Evolutionary conservation across 2,329 filamentous ascomycete species (phyloP).

Genomic region (Lithohypha guttulata): DNA sequence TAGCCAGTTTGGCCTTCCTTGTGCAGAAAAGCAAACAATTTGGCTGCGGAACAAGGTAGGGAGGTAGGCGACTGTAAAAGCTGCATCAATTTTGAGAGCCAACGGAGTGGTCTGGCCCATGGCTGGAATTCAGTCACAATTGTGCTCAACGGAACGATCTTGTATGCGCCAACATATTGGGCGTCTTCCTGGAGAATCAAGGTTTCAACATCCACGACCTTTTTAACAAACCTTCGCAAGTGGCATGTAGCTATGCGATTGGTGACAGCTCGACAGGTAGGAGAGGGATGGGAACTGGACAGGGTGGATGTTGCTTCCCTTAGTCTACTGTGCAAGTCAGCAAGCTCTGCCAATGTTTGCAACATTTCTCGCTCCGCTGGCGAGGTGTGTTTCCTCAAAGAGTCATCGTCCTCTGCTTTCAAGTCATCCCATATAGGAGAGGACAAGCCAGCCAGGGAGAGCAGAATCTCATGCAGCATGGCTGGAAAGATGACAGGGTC

Average conservation of each 20-base stretch:
- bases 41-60: slow-evolving; percentile 52
- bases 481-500: not conserved
- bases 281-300: slow-evolving; percentile 60
- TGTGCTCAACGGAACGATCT: slow-evolving; percentile 81
- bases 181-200: slow-evolving; percentile 67
- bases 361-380: slow-evolving; percentile 77
- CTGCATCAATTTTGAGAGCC: slow-evolving; percentile 64
- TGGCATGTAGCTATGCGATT: slow-evolving; percentile 65
- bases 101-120: slow-evolving; percentile 76
- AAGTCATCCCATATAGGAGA: slow-evolving; percentile 60
- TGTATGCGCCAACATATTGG: slow-evolving; percentile 74
- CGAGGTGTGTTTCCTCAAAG: slow-evolving; percentile 44
- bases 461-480: slow-evolving; percentile 98
- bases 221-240: slow-evolving; percentile 68
- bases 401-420: slow-evolving; percentile 36
- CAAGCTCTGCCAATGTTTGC: slow-evolving; percentile 63
- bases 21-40: slow-evolving; percentile 66
- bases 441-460: slow-evolving; percentile 87
- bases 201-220: slow-evolving; percentile 74
- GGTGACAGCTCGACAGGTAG: slow-evolving; percentile 78
- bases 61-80: slow-evolving; percentile 48
- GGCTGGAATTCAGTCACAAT: slow-evolving; percentile 75
- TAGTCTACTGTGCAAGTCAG: slow-evolving; percentile 64
- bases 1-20: slow-evolving; percentile 78
- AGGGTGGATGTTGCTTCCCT: slow-evolving; percentile 57